Evolutionary conservation across 768 basidiomycete species (phyloP), one percentile per base, ranked within the genome.

Genomic region (Fistulinella prunicolor): DNA sequence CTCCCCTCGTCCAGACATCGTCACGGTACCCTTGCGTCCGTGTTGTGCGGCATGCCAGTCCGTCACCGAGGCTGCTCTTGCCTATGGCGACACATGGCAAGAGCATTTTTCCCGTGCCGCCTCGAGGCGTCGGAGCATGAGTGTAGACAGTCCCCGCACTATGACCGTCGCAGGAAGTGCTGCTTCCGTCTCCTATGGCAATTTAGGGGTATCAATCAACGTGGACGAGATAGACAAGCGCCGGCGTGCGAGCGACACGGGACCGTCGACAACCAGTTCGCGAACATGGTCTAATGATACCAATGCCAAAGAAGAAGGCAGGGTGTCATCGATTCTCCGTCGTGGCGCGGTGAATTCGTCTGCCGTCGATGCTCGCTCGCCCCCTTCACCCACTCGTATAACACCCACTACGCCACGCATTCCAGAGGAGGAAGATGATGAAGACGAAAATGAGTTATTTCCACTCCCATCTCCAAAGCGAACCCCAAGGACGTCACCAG

Each of bases 211-310:
- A 26, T 57, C 77, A 1, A 68, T 83, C 17, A 78, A 64, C 5
- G 82, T 85, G 0, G 85, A 86, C 51, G 85, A 85, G 59, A 75
- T 83, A 4, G 83, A 86, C 54, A 80, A 74, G 55, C 72, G 80
- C 20, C 70, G 80, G 12, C 71, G 73, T 44, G 75, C 75, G 9
- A 66, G 64, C n/a, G 78, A 80, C 30, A 38, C 23, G 0, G 63
- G 46, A 17, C 38, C 30, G 1, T 41, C 38, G 3, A 43, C 34
- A 16, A 28, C 29, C 32, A 28, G 17, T n/a, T 24, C 1, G 14
- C 12, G 23, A 37, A 49, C 4, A 6, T 42, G 26, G 40, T 44
- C 49, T 19, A 34, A 48, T 7, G 44, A 47, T 21, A 12, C 13
- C 10, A 28, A 9, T 23, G 24, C 44, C 46, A 43, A 14, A 26